phyloP scores from a whole-genome alignment of 352 stramenopile genomes.

The Phytophthora sojae region DNA sequence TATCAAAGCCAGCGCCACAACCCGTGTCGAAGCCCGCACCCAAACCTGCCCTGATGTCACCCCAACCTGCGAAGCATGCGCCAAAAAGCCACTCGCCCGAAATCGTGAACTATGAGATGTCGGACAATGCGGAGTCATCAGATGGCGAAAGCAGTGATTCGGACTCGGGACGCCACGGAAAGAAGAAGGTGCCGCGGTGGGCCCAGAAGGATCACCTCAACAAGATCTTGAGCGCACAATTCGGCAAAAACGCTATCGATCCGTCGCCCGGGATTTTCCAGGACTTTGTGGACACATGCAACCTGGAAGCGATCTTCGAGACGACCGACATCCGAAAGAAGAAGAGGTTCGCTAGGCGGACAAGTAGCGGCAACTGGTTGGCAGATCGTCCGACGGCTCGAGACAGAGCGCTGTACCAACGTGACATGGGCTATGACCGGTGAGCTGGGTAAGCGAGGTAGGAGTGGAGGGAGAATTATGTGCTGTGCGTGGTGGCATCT shows the following conservation, averaged over 20 bases:
- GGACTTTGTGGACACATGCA: conserved; percentile 86
- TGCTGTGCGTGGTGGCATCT: conserved; percentile 26
- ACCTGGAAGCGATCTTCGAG: conserved; percentile 88
- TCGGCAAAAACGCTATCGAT: conserved; percentile 75
- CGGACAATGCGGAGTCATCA: conserved; percentile 77
- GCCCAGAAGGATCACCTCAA: conserved; percentile 80
- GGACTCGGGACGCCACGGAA: conserved; percentile 56
- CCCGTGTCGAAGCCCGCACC: conserved; percentile 12
- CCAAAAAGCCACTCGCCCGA: conserved; percentile 37
- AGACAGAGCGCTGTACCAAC: conserved; percentile 84
- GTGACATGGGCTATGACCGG: conserved; percentile 81
- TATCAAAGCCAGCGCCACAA: conserved; percentile 18
- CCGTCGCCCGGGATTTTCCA: conserved; percentile 84
- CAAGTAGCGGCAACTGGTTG: conserved; percentile 89
- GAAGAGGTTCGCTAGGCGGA: conserved; percentile 79
- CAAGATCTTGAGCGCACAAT: conserved; percentile 71
- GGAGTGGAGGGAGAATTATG: conserved; percentile 8
- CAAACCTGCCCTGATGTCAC: conserved; percentile 15
- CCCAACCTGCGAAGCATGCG: conserved; percentile 30
- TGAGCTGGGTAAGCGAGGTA: conserved; percentile 33
- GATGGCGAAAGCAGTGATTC: conserved; percentile 48
- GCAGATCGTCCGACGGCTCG: conserved; percentile 77
- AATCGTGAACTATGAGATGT: conserved; percentile 77
- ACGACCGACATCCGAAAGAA: conserved; percentile 76
- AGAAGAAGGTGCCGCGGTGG: conserved; percentile 86